Conservation (phyloP, 257 asterid genomes). For the Craterostigma plantagineum region DNA sequence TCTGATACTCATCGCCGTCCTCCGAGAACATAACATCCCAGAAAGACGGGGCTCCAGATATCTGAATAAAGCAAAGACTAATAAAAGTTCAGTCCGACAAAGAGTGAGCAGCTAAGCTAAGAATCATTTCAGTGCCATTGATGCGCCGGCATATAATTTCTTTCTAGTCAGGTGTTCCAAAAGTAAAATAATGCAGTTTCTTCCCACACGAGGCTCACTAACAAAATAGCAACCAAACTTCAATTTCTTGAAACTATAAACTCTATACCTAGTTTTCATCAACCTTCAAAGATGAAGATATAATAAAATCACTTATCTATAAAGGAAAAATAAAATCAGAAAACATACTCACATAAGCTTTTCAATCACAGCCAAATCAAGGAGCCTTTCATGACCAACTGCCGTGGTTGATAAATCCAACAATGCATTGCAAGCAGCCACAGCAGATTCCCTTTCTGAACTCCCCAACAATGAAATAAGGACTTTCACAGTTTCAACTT, state of each 20-base stretch:
- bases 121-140: background rate
- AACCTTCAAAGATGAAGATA: background rate
- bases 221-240: conserved; percentile 8
- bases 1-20: conserved; percentile 20
- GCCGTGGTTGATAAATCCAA: conserved; percentile 57
- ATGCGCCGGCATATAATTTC: background rate
- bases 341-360: conserved; percentile 43
- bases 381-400: conserved; percentile 32
- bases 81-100: conserved; percentile 17
- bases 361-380: conserved; percentile 28
- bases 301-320: conserved; percentile 1
- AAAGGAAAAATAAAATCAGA: conserved; percentile 3
- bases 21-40: conserved; percentile 13
- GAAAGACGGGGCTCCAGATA: conserved; percentile 16
- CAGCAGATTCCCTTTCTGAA: conserved; percentile 17
- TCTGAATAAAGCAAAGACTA: conserved; percentile 55
- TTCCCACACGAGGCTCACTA: too few species aligned
- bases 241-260: background rate
- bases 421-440: conserved; percentile 52
- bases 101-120: background rate
- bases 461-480: conserved; percentile 27
- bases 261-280: background rate
- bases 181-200: too few species aligned
- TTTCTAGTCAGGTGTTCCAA: conserved; percentile 2
- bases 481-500: conserved; percentile 31